Base-by-base conservation (phyloP, 1,284 basidiomycete species). In the Leccinum angustisporum region DNA sequence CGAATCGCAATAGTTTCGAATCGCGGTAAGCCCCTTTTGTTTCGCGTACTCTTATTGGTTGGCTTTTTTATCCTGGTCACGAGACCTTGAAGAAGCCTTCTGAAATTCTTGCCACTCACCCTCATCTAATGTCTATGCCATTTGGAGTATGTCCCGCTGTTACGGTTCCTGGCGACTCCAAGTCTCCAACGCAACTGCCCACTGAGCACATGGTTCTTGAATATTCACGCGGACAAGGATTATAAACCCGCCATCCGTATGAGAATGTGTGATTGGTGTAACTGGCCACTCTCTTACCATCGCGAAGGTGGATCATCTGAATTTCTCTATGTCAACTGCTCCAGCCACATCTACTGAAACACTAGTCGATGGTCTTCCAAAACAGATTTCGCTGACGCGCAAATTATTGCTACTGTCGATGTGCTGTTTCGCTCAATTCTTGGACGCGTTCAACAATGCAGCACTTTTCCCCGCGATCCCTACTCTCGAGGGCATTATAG, bases 401-500 rank as follows among this genome's bases (percentile, higher is more conserved):
- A 71, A 76, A 71, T 62, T 72, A 61, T 52, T 75, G 16, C 63
- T 82, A 8, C 71, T 83, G n/a, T 56, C 72, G n/a, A 66, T 79
- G 48, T 80, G 81, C 65, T 81, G 81, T 59, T 70, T 77, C 21
- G 78, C 80, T 4, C 78, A 81, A 62, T 81, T 80, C 68, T 69
- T 84, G 63, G 80, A 79, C 40, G 68, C 81, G 13, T 79, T 82
- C 76, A 80, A 79, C 71, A 83, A 80, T 66, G 78, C 81, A 4
- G 76, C 79, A 2, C 71, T 83, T 56, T 79, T 80, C 65, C 76
- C 80, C 2, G 78, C 79, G 59, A 76, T 82, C 40, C 80, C 80
- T 53, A 56, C 56, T 43, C 57, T 71, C 48, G 55, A 53, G 46
- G 13, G 1, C 14, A 58, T 55, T 27, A 54, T 62, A 66, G 88